Evolutionary conservation across 495 filamentous ascomycete species (phyloP).

Genomic region (Pseudotulostoma volvatum): DNA sequence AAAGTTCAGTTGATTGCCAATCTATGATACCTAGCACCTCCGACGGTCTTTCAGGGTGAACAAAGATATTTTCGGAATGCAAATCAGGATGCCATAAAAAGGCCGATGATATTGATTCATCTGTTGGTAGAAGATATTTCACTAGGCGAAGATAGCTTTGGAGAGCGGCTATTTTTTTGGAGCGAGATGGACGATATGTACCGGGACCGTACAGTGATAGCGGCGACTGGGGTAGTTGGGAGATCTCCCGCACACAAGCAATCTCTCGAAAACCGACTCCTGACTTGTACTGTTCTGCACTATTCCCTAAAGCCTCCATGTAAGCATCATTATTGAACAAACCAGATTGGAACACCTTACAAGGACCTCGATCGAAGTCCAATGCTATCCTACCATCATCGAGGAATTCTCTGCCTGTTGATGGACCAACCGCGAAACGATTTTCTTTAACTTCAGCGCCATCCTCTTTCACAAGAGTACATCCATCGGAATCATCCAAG

Average conservation of each 20-base stretch:
- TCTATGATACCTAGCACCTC: conserved; percentile 18
- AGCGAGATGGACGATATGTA: conserved; percentile 12
- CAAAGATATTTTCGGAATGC: conserved; percentile 23
- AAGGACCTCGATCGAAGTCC: conserved; percentile 16
- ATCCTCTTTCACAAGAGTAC: conserved; percentile 5
- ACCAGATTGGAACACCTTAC: conserved; percentile 5
- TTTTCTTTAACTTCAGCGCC: conserved; percentile 4
- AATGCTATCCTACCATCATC: conserved; percentile 13
- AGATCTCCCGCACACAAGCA: conserved; percentile 11
- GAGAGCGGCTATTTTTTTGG: conserved; percentile 14
- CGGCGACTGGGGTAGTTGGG: conserved; percentile 10
- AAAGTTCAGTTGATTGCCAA: conserved; percentile 17
- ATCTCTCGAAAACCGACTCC: conserved; percentile 16
- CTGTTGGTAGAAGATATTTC: conserved; percentile 11
- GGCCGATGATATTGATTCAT: conserved; percentile 10
- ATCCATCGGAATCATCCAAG: conserved; percentile 4
- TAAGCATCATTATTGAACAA: background rate
- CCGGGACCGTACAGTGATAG: conserved; percentile 17
- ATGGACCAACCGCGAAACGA: conserved; percentile 15
- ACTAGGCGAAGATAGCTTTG: conserved; percentile 14
- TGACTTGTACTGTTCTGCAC: conserved; percentile 10
- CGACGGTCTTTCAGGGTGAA: conserved; percentile 14
- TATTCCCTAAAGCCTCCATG: conserved; percentile 8
- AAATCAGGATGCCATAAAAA: conserved; percentile 23
- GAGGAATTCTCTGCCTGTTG: conserved; percentile 11